Base-by-base conservation (phyloP, 352 stramenopile genomes). In the Phytopythium oedochilum region DNA sequence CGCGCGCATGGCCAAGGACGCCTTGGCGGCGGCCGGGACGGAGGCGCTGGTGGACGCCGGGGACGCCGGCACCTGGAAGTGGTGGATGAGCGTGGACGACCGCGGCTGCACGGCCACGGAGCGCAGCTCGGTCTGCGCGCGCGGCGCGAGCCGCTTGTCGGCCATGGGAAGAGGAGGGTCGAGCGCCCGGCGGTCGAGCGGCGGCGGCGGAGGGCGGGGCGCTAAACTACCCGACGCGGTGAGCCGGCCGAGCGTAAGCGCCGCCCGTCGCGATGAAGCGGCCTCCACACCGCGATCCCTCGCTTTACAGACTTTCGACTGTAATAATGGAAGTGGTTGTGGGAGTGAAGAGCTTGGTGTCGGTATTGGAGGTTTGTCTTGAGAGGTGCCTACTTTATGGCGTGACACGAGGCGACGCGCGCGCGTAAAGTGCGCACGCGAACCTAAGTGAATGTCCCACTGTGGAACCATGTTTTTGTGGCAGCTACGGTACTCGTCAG, bases 21-120 rank as follows among this genome's bases (percentile, higher is more conserved):
- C 22, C 22, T 46, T 48, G 32, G 23, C 22, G 22, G 11, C 25
- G 48, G 22, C 29, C 32, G 25, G n/a, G 6, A 22, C 32, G 32
- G 47, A 25, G 45, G 57, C 55, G 28, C 20, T 9, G 29, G 15
- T 22, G 23, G 32, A 2, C 2, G 40, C 3, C 29, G 40, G 28
- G 28, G 39, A 40, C 7, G 53, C 46, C n/a, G 22, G 40, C 35
- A 74, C 55, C 55, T 68, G 59, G 49, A 82, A 61, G 51, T 58
- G 74, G 18, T 69, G 71, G 46, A 85, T 72, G 51, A 59, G 67
- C 58, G 68, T 80, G 53, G 67, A 74, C 14, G 63, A 57, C 9
- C 55, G 55, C 28, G 63, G 63, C 57, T 82, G 74, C 31, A 84
- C 74, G 18, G 66, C 66, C 51, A 84, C 71, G n/a, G 71, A 82